Base-by-base conservation (phyloP, 306 rosid species). In the Pueraria montana region DNA sequence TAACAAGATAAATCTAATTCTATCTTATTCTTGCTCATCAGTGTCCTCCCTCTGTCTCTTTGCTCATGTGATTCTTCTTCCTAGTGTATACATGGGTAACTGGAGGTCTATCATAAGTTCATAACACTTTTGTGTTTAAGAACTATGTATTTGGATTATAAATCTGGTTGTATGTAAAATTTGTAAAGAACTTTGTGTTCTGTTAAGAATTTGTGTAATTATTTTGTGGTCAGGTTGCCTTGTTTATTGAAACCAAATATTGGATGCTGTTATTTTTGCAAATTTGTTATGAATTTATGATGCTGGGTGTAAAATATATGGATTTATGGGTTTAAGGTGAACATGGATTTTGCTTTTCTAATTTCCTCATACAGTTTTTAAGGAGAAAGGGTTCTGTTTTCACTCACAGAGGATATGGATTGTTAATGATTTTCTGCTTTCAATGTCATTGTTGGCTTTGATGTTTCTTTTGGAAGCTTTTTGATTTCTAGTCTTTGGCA, bases 351-450 rank as follows among this genome's bases (percentile, higher is more conserved):
- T 52, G 9, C 23, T 17, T 3, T 52, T 52, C 23, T 52, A n/a
- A n/a, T n/a, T n/a, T n/a, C n/a, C n/a, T 52, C 58, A 52, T n/a
- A 52, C 8, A 17, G 23, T 52, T 52, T 52, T 52, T 52, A n/a
- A n/a, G 58, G 58, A 52, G 58, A 23, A 52, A 52, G 58, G 58
- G 58, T 52, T 52, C 23, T 52, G 58, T 17, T 52, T 52, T 52
- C 21, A 52, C 56, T 49, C 23, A 16, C 4, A 7, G 53, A 14
- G 53, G 53, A 48, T 49, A 20, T 16, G 8, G 6, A 2, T 49
- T 49, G 8, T 49, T 21, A 56, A 56, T 18, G n/a, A 7, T 56
- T 20, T 56, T 53, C 61, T 20, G 52, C 52, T 46, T 12, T 13
- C 52, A 46, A 3, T 49, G 55, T 16, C 18, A 14, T 49, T 16